Evolutionary conservation across 2,329 filamentous ascomycete species (phyloP), one percentile per base, ranked within the genome.

Genomic region (Ilyonectria sp.): DNA sequence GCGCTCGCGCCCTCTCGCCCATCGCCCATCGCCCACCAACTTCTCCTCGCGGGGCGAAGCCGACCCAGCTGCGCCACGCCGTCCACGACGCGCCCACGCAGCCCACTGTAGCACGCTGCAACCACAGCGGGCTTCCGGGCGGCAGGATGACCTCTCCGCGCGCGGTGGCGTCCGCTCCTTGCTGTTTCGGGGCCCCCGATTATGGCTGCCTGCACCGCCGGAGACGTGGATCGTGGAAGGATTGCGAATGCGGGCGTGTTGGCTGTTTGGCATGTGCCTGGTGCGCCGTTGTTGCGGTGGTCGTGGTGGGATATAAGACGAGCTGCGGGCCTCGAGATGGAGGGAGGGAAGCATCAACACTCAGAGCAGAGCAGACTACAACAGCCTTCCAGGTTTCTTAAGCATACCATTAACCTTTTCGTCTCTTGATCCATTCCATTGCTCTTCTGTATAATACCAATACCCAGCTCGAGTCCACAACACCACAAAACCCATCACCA

Each of bases 261-360:
- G n/a, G 52, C 50, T 9, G 9, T 9, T 10, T 33, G 29, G 26
- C 26, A 3, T 52, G 10, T 21, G 29, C 11, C 7, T 53, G n/a
- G 19, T 44, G 29, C 56, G 50, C 43, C 21, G 43, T 15, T 26
- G 23, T 47, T n/a, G 26, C 13, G 6, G 35, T 46, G 54, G 60
- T 23, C 46, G 46, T 19, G 19, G 0, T 35, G 19, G 19, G 37
- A 75, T 75, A 75, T 75, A 75, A 75, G 64, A 43, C 37, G 55
- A 53, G 37, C 3, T 6, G 8, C 21, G 31, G 31, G 23, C 49
- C 58, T 52, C 29, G 52, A 49, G 33, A 23, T 47, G 2, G 13
- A 6, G 50, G 52, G n/a, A 19, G 56, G 21, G 53, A 29, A 54
- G 46, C 52, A 15, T 46, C 60, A 35, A 33, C 37, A 49, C 26